Evolutionary conservation across 495 filamentous ascomycete genomes (phyloP).

Genomic region (Cercophora sp.): DNA sequence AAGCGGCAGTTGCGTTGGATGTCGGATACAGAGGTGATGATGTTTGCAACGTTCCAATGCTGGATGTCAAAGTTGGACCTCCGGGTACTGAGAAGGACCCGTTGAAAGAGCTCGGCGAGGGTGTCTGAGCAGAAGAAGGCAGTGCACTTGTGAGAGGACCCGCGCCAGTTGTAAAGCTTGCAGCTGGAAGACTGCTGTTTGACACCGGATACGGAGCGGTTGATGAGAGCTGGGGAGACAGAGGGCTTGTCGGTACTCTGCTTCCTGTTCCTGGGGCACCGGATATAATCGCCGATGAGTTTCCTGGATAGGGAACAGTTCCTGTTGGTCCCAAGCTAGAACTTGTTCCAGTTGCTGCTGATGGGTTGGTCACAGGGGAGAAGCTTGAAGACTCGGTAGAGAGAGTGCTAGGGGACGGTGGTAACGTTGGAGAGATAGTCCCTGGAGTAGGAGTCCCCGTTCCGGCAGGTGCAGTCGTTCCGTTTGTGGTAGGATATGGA

Average conservation of each 20-base stretch:
- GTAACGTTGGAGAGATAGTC: neutral
- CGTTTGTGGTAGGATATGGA: neutral
- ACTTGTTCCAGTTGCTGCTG: neutral
- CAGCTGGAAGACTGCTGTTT: slow-evolving; percentile 7
- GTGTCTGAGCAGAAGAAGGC: neutral
- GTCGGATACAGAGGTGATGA: slow-evolving; percentile 7
- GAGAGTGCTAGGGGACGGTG: neutral
- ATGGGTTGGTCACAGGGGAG: neutral
- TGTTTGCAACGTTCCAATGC: slow-evolving; percentile 10
- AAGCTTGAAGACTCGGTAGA: neutral
- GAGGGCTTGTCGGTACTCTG: neutral
- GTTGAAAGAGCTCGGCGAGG: neutral
- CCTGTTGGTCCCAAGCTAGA: no score
- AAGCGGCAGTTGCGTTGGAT: neutral
- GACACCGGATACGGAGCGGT: slow-evolving; percentile 13
- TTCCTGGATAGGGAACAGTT: neutral
- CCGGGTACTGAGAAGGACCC: neutral
- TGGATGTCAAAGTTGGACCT: no score
- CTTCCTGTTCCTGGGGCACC: neutral
- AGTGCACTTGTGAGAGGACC: slow-evolving; percentile 3
- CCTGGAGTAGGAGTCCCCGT: neutral
- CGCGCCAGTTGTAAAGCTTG: slow-evolving; percentile 8
- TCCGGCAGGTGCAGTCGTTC: neutral
- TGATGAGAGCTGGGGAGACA: neutral
- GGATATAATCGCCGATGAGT: neutral